Evolutionary conservation across 2,329 filamentous ascomycete species (phyloP).

Genomic region (Didymosphaeria variabile): DNA sequence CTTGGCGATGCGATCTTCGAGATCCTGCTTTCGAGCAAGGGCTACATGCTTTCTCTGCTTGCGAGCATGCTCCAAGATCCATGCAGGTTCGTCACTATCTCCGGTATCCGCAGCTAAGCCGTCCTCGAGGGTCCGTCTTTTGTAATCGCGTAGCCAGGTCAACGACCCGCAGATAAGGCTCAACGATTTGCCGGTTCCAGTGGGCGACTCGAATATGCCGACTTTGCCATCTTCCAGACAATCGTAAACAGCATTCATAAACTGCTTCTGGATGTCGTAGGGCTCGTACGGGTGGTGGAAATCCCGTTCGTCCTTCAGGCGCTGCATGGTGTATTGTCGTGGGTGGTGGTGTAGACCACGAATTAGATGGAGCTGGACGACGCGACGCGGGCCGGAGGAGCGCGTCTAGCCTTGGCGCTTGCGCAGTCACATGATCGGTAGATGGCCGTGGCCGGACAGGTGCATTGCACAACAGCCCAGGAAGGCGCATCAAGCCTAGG

Average conservation of each 20-base stretch:
- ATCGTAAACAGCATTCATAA: conserved; percentile 84
- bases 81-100: conserved; percentile 77
- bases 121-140: conserved; percentile 68
- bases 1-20: conserved; percentile 75
- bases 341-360: not conserved
- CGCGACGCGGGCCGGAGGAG: not conserved
- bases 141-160: conserved; percentile 89
- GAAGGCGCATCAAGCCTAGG: too few species aligned
- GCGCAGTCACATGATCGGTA: not conserved
- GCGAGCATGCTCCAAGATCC: conserved; percentile 82
- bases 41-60: conserved; percentile 74
- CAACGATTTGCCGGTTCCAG: conserved; percentile 89
- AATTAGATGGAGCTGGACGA: not conserved
- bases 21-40: conserved; percentile 71
- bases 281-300: conserved; percentile 90
- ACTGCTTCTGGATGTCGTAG: conserved; percentile 85
- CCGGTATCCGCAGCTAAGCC: conserved; percentile 57
- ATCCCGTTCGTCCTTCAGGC: conserved; percentile 50
- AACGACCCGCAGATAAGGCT: conserved; percentile 89
- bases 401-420: not conserved
- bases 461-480: too few species aligned
- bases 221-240: conserved; percentile 82
- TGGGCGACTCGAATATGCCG: conserved; percentile 93
- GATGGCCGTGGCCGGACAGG: too few species aligned
- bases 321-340: conserved; percentile 25